These are phyloP conservation scores for Kodamaea hsintzibuensis DNA, from an alignment of 805 yeast genomes.

Conservation along the genomic window DNA sequence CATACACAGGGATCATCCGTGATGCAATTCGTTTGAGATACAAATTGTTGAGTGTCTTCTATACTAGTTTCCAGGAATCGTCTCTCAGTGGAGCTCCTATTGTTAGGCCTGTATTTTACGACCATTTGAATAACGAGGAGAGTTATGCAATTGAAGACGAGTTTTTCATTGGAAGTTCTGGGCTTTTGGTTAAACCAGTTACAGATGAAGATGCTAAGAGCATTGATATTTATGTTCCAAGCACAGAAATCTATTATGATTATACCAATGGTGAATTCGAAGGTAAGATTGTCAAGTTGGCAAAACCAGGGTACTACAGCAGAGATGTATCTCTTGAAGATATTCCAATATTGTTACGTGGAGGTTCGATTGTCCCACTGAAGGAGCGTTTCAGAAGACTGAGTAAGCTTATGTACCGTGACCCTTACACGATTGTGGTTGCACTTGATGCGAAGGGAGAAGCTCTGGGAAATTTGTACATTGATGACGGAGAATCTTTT, in stretches of 20 bases:
- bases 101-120: constrained; percentile 66
- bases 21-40: constrained; percentile 77
- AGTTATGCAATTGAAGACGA: constrained; percentile 73
- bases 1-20: constrained; percentile 62
- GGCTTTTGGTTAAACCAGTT: constrained; percentile 79
- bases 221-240: constrained; percentile 54
- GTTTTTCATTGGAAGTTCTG: constrained; percentile 72
- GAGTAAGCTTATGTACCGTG: constrained; percentile 67
- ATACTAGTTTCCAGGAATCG: constrained; percentile 74
- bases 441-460: constrained; percentile 51
- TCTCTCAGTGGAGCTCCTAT: constrained; percentile 67
- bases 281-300: constrained; percentile 23
- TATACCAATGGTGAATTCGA: constrained; percentile 37
- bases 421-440: constrained; percentile 76
- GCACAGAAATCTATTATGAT: constrained; percentile 56
- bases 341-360: constrained; percentile 71
- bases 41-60: constrained; percentile 70
- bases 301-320: constrained; percentile 33
- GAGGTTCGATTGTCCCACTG: constrained; percentile 73
- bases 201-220: constrained; percentile 50
- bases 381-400: constrained; percentile 81
- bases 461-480: constrained; percentile 63
- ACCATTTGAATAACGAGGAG: constrained; percentile 45
- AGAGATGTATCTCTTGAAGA: constrained; percentile 51
- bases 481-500: constrained; percentile 84